Evolutionary conservation across 2,329 filamentous ascomycete genomes (phyloP).

Genomic region (Fusarium sp.): DNA sequence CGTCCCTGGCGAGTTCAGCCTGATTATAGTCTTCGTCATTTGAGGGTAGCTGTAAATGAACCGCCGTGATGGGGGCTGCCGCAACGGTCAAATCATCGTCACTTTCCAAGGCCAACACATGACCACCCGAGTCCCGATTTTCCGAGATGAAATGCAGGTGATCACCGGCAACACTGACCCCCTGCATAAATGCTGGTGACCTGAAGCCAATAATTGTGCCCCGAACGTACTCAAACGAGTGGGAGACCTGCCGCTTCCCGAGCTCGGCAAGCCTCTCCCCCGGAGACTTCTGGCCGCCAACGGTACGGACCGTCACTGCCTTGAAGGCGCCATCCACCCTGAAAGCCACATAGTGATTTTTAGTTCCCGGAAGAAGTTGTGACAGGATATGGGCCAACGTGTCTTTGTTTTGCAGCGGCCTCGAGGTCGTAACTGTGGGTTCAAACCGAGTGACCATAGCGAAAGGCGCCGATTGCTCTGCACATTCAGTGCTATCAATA

Average conservation of each 20-base stretch:
- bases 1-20: constrained; percentile 13
- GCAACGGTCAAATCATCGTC: constrained; percentile 8
- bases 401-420: constrained; percentile 6
- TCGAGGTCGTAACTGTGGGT: not conserved
- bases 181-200: constrained; percentile 28
- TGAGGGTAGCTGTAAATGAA: constrained; percentile 19
- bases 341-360: constrained; percentile 25
- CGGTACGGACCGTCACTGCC: constrained; percentile 17
- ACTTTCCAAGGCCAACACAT: constrained; percentile 20
- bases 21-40: constrained; percentile 12
- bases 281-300: constrained; percentile 13
- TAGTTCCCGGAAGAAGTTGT: constrained; percentile 1
- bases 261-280: constrained; percentile 29
- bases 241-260: constrained; percentile 27
- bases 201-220: constrained; percentile 25
- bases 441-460: constrained; percentile 22
- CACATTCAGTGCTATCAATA: not conserved
- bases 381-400: not conserved
- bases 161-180: constrained; percentile 31
- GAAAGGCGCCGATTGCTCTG: constrained; percentile 13
- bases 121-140: constrained; percentile 11
- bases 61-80: not conserved
- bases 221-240: not conserved
- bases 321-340: constrained; percentile 18
- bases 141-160: constrained; percentile 25